Evolutionary conservation across 768 basidiomycete genomes (phyloP).

Genomic region (Tricholoma matsutake): DNA sequence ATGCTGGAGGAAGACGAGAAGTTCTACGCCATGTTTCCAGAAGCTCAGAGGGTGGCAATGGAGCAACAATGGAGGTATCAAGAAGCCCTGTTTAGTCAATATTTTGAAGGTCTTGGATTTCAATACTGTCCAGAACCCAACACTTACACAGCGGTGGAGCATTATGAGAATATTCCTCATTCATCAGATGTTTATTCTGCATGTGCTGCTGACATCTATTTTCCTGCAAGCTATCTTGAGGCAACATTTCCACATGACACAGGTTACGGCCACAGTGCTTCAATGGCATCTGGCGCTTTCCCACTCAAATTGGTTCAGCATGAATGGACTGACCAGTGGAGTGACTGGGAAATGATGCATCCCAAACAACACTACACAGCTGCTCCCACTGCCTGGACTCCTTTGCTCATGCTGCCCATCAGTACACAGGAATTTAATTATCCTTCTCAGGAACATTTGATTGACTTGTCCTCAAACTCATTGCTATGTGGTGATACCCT

Average conservation of each 20-base stretch:
- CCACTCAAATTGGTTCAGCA: not conserved
- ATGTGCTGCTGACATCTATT: not conserved
- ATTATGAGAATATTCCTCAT: not conserved
- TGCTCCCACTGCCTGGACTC: not conserved
- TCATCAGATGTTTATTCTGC: not conserved
- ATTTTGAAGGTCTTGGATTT: not conserved
- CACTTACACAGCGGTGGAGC: not conserved
- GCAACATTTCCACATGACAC: too few relatives aligned
- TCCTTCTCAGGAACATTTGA: too few relatives aligned
- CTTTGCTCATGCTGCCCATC: not conserved
- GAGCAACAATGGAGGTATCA: slow-evolving; percentile 8
- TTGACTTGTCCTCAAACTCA: too few relatives aligned
- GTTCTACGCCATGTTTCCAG: slow-evolving; percentile 18
- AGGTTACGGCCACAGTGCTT: not conserved
- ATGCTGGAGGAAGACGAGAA: slow-evolving; percentile 16
- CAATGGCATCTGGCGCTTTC: not conserved
- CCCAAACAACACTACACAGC: not conserved
- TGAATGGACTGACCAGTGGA: not conserved
- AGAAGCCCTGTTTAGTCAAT: not conserved
- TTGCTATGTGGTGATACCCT: too few relatives aligned
- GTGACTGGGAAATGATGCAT: not conserved
- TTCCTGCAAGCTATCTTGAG: too few relatives aligned
- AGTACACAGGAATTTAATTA: too few relatives aligned
- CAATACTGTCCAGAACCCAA: not conserved
- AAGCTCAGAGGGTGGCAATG: slow-evolving; percentile 14